Percentiles rank a stretch among this genome's conserved stretches.
phyloP scores from a whole-genome alignment of 495 filamentous ascomycete genomes.

The Hypomontagnella submonticulosa region DNA sequence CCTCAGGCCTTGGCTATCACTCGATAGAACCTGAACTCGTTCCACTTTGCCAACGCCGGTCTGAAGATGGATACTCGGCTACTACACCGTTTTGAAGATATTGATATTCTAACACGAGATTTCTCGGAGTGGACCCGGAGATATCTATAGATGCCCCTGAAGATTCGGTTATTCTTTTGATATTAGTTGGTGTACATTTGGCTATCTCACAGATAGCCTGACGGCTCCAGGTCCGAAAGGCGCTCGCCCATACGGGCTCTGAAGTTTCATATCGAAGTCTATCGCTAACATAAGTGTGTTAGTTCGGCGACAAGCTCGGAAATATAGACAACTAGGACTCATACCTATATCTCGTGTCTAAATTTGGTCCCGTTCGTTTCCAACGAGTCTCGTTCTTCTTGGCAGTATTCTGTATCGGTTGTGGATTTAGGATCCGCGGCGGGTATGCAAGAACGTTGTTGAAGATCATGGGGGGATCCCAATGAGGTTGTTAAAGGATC shows the following conservation, averaged over 20 bases:
- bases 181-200: not conserved
- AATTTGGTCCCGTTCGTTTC: conserved; percentile 29
- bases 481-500: conserved; percentile 21
- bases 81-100: too few relatives aligned
- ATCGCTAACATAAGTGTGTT: not conserved
- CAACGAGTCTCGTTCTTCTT: conserved; percentile 21
- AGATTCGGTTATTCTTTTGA: not conserved
- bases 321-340: conserved; percentile 4
- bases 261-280: too few relatives aligned
- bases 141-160: not conserved
- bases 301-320: conserved; percentile 9
- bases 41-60: too few relatives aligned
- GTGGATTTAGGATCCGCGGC: conserved; percentile 26
- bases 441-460: conserved; percentile 14
- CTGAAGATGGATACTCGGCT: too few relatives aligned
- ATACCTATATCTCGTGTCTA: conserved; percentile 41
- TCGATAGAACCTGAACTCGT: too few relatives aligned
- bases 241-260: too few relatives aligned
- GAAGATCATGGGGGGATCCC: conserved; percentile 21
- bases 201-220: conserved; percentile 13
- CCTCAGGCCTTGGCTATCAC: too few relatives aligned
- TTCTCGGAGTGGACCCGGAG: too few relatives aligned
- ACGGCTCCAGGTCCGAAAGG: conserved; percentile 3
- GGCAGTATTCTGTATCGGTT: conserved; percentile 16
- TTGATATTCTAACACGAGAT: too few relatives aligned